These are phyloP conservation scores for Stagonosporopsis cucurbitacearum DNA, from an alignment of 2,329 filamentous ascomycete genomes.

Conservation along the genomic window DNA sequence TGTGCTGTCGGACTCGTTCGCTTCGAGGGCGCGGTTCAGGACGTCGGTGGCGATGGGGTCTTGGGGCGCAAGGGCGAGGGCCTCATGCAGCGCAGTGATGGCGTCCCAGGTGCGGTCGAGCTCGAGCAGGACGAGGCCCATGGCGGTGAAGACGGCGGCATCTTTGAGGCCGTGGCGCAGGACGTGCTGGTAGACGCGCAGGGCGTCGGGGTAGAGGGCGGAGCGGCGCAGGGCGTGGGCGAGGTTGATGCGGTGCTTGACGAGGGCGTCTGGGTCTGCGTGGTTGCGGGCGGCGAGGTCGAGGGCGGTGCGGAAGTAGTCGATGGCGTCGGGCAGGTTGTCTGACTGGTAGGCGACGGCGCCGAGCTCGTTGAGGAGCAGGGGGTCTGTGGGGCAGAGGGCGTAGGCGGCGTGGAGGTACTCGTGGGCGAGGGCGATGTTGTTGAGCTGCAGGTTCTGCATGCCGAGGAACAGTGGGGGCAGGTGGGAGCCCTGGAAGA, in stretches of 20 bases:
- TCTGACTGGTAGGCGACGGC: constrained; percentile 95
- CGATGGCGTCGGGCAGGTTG: constrained; percentile 74
- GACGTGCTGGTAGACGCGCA: constrained; percentile 86
- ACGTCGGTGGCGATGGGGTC: constrained; percentile 83
- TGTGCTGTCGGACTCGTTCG: constrained; percentile 46
- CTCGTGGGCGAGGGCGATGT: constrained; percentile 90
- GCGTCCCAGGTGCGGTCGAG: constrained; percentile 77
- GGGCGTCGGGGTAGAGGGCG: constrained; percentile 71
- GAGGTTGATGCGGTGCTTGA: constrained; percentile 85
- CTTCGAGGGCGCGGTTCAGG: constrained; percentile 68
- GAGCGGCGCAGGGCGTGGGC: constrained; percentile 84
- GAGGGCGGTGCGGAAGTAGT: constrained; percentile 79
- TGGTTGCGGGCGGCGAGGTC: constrained; percentile 80
- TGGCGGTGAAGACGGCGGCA: constrained; percentile 77
- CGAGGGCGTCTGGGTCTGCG: constrained; percentile 80
- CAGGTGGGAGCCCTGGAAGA: constrained; percentile 96
- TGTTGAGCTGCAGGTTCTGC: constrained; percentile 96
- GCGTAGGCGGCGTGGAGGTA: constrained; percentile 90
- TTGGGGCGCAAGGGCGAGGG: constrained; percentile 77
- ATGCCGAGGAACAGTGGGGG: constrained; percentile 96
- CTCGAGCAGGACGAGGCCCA: constrained; percentile 84
- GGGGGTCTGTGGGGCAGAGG: constrained; percentile 81
- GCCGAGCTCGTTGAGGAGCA: constrained; percentile 94
- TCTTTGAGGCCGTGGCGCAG: constrained; percentile 82
- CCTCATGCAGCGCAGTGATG: constrained; percentile 82